Evolutionary conservation across 495 filamentous ascomycete species (phyloP), one percentile per base, ranked within the genome.

Genomic region (Pyrenopolyporus hunteri): DNA sequence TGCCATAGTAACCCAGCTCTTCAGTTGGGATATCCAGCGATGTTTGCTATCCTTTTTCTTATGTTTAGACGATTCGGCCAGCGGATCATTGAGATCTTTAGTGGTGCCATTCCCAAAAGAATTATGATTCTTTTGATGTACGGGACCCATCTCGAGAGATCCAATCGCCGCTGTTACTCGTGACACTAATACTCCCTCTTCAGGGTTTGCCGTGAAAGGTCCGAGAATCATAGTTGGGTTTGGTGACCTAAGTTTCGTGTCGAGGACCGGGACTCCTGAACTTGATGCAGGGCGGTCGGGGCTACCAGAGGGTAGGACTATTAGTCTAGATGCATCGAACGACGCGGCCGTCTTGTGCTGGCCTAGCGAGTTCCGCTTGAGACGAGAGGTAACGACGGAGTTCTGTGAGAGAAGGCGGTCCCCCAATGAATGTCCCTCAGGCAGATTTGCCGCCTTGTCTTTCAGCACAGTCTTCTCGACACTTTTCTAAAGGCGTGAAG

Each of bases 1-100:
- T 28, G 68, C 72, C 6, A 70, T 68, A 0, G 70, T 65, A 7
- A 76, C 55, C 78, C 78, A 80, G 19, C 59, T 70, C 33, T 76
- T 75, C 32, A 79, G 46, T 20, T 77, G 73, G 42, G 63, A 60
- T 9, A 78, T 31, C 71, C 71, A 74, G n/a, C 58, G 39, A 7
- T 42, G 33, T 44, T 66, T 72, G 8, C 42, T 32, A 37, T 70
- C 57, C 28, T 47, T 65, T 7, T 22, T 44, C 17, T 61, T 70
- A 17, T 33, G 36, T 19, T 59, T 57, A 6, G 11, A 19, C 3
- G 52, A 25, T 22, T 57, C 63, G 11, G 53, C 14, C 14, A 28
- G 9, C 7, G 45, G 26, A 23, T 44, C 23, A 14, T 22, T 40
- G 29, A 4, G 28, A 23, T 32, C 48, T 10, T 2, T 45, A 3